Evolutionary conservation across 306 rosid species (phyloP).

Genomic region (Sicyos edulis): DNA sequence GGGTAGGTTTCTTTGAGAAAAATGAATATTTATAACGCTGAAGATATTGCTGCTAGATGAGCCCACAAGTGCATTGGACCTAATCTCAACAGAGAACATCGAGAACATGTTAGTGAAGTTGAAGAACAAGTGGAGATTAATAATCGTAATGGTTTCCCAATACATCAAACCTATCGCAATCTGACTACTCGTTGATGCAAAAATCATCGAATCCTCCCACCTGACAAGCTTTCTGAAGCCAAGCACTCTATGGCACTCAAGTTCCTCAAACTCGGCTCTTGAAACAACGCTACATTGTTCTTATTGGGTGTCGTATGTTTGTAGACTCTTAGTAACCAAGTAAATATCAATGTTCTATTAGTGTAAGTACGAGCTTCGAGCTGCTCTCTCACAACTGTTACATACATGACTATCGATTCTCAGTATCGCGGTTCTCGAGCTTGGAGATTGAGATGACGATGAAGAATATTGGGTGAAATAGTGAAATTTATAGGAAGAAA

Average conservation of each 20-base stretch:
- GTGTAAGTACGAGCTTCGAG: too few relatives aligned
- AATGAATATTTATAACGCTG: background rate
- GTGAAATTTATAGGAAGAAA: background rate
- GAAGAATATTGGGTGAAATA: background rate
- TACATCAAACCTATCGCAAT: conserved; percentile 79
- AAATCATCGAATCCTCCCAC: conserved; percentile 67
- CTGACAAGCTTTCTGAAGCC: conserved; percentile 61
- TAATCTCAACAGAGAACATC: conserved; percentile 76
- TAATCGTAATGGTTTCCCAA: conserved; percentile 73
- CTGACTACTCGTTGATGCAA: conserved; percentile 73
- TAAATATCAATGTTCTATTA: too few relatives aligned
- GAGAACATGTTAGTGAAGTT: conserved; percentile 72
- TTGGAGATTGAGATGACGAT: background rate
- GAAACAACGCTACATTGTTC: conserved; percentile 5
- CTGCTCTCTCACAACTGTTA: background rate
- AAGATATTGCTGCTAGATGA: conserved; percentile 81
- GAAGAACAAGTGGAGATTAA: conserved; percentile 59
- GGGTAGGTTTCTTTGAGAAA: too few relatives aligned
- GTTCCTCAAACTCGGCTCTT: conserved; percentile 70
- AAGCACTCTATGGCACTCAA: conserved; percentile 76
- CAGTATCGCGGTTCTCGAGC: background rate
- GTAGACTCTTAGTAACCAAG: background rate
- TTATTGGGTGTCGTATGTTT: background rate
- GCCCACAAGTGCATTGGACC: conserved; percentile 94
- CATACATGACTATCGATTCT: background rate